Conservation (phyloP, 768 basidiomycete genomes). For the Amanita inopinata region DNA sequence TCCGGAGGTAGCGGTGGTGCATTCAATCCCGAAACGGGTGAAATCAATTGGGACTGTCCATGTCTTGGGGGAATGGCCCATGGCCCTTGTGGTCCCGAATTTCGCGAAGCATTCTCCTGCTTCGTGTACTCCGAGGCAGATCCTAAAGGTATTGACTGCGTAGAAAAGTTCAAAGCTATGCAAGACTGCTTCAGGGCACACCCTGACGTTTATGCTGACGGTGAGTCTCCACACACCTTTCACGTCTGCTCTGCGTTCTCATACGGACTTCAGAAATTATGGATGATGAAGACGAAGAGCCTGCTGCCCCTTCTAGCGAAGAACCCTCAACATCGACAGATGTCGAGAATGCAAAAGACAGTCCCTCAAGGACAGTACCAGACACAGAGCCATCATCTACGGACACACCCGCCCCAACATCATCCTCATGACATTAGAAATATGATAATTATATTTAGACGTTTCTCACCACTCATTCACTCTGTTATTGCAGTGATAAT, state of each 20-base stretch:
- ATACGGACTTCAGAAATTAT: slow-evolving; percentile 43
- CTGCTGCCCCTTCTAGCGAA: slow-evolving; percentile 11
- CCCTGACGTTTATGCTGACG: slow-evolving; percentile 92
- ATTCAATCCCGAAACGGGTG: slow-evolving; percentile 93
- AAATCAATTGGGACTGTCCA: slow-evolving; percentile 99
- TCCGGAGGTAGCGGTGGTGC: slow-evolving; percentile 36
- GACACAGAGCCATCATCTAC: slow-evolving; percentile 1
- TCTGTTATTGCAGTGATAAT: slow-evolving; percentile 4
- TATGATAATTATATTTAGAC: background rate
- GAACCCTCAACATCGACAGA: slow-evolving; percentile 2
- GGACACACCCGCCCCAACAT: background rate
- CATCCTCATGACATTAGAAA: slow-evolving; percentile 1
- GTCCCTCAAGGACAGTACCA: background rate
- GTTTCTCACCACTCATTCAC: slow-evolving; percentile 11
- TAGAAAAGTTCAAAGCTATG: slow-evolving; percentile 97
- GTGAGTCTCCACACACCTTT: slow-evolving; percentile 43
- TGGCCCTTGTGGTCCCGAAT: slow-evolving; percentile 89
- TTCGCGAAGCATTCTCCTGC: slow-evolving; percentile 94
- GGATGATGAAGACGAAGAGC: slow-evolving; percentile 52
- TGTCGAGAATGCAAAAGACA: background rate
- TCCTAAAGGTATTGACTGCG: slow-evolving; percentile 95
- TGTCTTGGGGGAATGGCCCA: slow-evolving; percentile 99
- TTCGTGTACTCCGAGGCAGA: slow-evolving; percentile 92
- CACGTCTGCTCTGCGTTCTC: background rate
- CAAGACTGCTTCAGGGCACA: slow-evolving; percentile 95